phyloP scores from a whole-genome alignment of 768 basidiomycete genomes.

The Candolleomyces eurysporus region DNA sequence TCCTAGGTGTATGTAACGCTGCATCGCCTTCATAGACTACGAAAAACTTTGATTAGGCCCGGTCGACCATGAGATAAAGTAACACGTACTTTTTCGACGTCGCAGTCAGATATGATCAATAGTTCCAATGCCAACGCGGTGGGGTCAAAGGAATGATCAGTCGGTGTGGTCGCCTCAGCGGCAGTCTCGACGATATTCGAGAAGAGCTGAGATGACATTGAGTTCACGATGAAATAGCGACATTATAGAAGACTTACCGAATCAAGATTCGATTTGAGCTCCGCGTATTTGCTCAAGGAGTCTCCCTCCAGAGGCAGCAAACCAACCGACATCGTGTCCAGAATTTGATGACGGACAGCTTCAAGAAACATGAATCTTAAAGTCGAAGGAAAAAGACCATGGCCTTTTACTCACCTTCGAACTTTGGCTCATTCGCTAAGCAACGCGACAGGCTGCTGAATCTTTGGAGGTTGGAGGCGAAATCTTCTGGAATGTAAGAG shows the following conservation, averaged over 20 bases:
- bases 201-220: background rate
- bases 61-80: background rate
- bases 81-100: background rate
- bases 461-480: background rate
- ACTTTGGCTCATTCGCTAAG: background rate
- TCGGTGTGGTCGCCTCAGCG: background rate
- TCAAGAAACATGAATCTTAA: constrained; percentile 2
- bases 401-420: background rate
- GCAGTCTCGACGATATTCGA: background rate
- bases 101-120: background rate
- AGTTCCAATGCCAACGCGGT: background rate
- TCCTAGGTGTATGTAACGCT: constrained; percentile 3
- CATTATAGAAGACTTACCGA: background rate
- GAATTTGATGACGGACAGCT: constrained; percentile 40
- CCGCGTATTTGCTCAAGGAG: background rate
- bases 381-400: background rate
- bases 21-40: background rate
- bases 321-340: constrained; percentile 39
- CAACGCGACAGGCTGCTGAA: background rate
- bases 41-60: background rate
- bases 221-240: background rate
- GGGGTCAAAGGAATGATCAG: background rate
- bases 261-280: background rate
- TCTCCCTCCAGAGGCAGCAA: constrained; percentile 24
- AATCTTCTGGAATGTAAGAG: background rate